These are phyloP conservation scores for Podaxis rugospora DNA, from an alignment of 768 basidiomycete genomes.

Conservation along the genomic window DNA sequence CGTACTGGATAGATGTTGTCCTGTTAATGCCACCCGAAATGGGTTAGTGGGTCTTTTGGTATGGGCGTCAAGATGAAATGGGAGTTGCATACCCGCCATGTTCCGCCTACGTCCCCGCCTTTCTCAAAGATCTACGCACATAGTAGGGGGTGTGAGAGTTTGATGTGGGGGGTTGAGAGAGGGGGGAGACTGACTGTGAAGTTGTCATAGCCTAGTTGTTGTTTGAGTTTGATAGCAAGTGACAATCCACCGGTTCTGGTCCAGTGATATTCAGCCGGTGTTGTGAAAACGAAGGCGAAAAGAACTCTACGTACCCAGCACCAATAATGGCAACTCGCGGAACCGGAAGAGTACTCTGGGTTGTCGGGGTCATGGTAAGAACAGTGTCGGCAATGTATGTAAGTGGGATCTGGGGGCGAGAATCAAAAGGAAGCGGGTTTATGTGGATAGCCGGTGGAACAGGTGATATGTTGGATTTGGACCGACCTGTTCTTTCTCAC, in stretches of 20 bases:
- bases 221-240: conserved; percentile 37
- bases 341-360: not conserved
- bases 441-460: no score
- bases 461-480: not conserved
- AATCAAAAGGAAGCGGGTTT: not conserved
- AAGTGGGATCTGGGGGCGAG: not conserved
- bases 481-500: no score
- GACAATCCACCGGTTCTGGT: conserved; percentile 37
- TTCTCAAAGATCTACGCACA: conserved; percentile 43
- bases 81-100: conserved; percentile 41
- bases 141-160: not conserved
- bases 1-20: conserved; percentile 32
- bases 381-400: not conserved
- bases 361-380: not conserved
- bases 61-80: not conserved
- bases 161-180: not conserved
- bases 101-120: conserved; percentile 40
- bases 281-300: not conserved
- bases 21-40: conserved; percentile 15
- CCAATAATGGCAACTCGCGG: conserved; percentile 29
- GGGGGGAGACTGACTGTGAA: conserved; percentile 30
- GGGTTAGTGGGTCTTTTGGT: not conserved
- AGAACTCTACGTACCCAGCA: conserved; percentile 22
- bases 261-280: not conserved
- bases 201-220: conserved; percentile 30